Base-by-base conservation (phyloP, 768 basidiomycete genomes). In the Xerocomus brunneocitrinus region DNA sequence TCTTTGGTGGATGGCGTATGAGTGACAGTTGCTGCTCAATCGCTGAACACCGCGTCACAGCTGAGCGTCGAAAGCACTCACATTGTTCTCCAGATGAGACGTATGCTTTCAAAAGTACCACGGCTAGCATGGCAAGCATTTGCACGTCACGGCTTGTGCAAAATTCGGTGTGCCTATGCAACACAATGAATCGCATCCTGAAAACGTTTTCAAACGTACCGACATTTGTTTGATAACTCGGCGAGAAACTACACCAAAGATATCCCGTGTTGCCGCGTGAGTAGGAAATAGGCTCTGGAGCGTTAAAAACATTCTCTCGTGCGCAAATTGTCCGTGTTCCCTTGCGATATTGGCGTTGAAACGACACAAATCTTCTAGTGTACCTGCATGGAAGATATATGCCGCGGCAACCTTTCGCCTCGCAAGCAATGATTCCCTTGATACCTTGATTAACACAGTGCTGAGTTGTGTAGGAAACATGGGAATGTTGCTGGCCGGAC, bases 61-160 rank as follows among this genome's bases (percentile, higher is more conserved):
- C 25, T 1, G 6, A 40, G 13, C 14, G 19, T 14, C 1, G 0
- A 43, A 14, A 13, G 2, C 13, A 47, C 68, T 49, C 46, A 62
- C 68, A 12, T 35, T 56, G 59, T 45, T 54, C 57, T 16, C 8
- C 35, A 8, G 58, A 47, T 5, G 49, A 55, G 12, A 49, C 5
- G 12, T 58, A 55, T 49, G 65, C 77, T 62, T 85, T 84, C 3
- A 91, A 73, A 3, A 91, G 69, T n/a, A 90, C 67, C 45, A 81
- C 73, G 0, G 88, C 76, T 4, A 90, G 55, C 81, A 93, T 90
- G 0, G 87, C 89, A 14, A 93, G 74, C 83, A 90, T 84, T 61
- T 92, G 89, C 1, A 91, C 66, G 60, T 93, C 89, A 61, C 81
- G 89, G 32, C 71, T 74, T 7, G 56, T 60, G 13, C 71, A 67